Conservation (phyloP, 352 stramenopile genomes). For the Aphanomyces invadans region DNA sequence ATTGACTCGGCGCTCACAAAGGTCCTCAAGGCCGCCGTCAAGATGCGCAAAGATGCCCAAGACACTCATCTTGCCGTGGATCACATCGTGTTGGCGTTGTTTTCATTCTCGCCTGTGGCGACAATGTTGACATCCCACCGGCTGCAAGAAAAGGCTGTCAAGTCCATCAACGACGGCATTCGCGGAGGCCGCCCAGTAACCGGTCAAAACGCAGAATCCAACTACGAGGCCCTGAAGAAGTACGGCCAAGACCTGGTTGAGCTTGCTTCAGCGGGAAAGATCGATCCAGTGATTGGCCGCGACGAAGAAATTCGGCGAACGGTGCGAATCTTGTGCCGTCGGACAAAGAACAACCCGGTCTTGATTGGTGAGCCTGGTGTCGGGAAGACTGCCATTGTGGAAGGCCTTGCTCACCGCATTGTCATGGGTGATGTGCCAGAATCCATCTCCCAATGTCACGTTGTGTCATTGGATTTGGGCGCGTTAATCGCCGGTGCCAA, state of each 20-base stretch:
- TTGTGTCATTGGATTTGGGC: constrained; percentile 95
- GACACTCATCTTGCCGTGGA: constrained; percentile 74
- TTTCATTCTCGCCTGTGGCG: constrained; percentile 45
- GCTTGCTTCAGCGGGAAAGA: constrained; percentile 89
- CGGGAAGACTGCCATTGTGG: constrained; percentile 95
- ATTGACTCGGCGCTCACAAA: constrained; percentile 61
- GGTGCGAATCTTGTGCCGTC: constrained; percentile 92
- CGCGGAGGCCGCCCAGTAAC: constrained; percentile 62
- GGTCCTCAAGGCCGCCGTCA: constrained; percentile 73
- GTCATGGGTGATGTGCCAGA: constrained; percentile 94
- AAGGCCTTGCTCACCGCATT: constrained; percentile 95
- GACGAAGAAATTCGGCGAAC: constrained; percentile 95
- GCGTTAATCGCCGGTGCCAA: constrained; percentile 96
- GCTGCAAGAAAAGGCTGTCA: constrained; percentile 57
- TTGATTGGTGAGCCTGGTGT: constrained; percentile 95
- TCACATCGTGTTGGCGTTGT: constrained; percentile 65
- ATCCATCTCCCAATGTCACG: constrained; percentile 76
- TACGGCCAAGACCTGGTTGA: constrained; percentile 94
- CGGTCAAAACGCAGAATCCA: constrained; percentile 78
- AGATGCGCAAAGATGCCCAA: constrained; percentile 72
- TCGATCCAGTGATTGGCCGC: constrained; percentile 97
- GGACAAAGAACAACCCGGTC: constrained; percentile 98
- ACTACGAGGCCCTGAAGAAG: constrained; percentile 90
- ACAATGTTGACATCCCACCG: constrained; percentile 56
- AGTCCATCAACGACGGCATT: constrained; percentile 50